phyloP scores from a whole-genome alignment of 2,329 filamentous ascomycete genomes.

The Talaromyces atroroseus region DNA sequence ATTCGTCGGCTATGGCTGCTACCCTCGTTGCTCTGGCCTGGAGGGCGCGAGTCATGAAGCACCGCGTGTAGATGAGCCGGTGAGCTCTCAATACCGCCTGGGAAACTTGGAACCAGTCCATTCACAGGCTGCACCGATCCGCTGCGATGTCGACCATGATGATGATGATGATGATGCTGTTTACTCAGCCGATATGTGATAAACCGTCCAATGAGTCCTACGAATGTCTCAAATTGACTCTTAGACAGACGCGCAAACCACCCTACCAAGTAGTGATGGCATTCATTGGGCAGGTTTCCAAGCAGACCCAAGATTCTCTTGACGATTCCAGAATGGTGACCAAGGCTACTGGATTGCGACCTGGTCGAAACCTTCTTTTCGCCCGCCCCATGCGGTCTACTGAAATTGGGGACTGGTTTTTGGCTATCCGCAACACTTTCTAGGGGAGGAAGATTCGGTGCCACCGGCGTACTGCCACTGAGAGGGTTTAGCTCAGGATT shows the following conservation, averaged over 20 bases:
- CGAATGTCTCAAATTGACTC: conserved; percentile 62
- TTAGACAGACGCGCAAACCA: conserved; percentile 73
- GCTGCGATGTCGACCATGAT: conserved; percentile 58
- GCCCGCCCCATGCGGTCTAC: conserved; percentile 13
- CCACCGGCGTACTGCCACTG: conserved; percentile 2
- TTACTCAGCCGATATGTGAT: conserved; percentile 73
- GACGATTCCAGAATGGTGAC: conserved; percentile 74
- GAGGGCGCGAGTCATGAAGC: conserved; percentile 34
- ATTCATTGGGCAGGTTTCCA: conserved; percentile 67
- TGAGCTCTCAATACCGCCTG: conserved; percentile 53
- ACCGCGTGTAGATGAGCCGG: conserved; percentile 67
- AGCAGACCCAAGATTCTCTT: conserved; percentile 78
- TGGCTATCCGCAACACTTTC: neutral
- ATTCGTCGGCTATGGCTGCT: conserved; percentile 40
- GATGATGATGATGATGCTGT: conserved; percentile 42
- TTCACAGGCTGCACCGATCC: conserved; percentile 51
- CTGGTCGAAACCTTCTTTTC: conserved; percentile 18
- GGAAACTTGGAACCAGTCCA: conserved; percentile 68
- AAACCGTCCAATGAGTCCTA: conserved; percentile 72
- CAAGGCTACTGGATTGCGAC: conserved; percentile 40
- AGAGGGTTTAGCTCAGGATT: conserved; percentile 67
- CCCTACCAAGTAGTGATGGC: conserved; percentile 68
- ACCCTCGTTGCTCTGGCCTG: conserved; percentile 6
- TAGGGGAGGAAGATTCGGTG: conserved; percentile 11
- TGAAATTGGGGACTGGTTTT: conserved; percentile 11